Base-by-base conservation (phyloP, 1,284 basidiomycete species). In the Cerioporus squamosus region DNA sequence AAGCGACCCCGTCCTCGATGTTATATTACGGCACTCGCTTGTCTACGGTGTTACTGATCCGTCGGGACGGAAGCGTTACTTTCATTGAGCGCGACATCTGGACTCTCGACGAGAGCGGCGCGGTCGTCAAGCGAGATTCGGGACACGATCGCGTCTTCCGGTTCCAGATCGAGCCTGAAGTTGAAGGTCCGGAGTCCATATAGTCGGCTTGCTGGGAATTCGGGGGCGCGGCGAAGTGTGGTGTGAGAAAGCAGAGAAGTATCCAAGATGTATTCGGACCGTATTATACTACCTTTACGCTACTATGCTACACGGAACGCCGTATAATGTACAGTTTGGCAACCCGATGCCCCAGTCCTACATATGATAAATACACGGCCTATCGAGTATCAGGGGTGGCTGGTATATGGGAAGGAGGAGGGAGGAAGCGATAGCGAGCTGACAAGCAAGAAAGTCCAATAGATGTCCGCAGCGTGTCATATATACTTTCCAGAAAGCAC, bases 81-180 rank as follows among this genome's bases (percentile, higher is more conserved):
- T 93, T 91, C 68, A 76, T 88, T 50, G 91, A 93, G 70, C 75
- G 88, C 55, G 90, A 93, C 69, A 76, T 84, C 45, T 93, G 88
- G 88, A 70, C 68, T 56, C 64, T 83, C 45, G 73, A 65, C 43
- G 58, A 67, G 15, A 73, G 78, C 40, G 81, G 66, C 48, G 53
- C 55, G 49, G 62, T 62, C 7, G 55, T 54, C 45, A 67, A 53
- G 67, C 74, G 77, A 62, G 77, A 79, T 69, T 74, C 77, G 51
- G 61, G 73, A 31, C 75, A 75, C 47, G 76, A 85, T 70, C 83
- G 84, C 62, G 72, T 76, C 47, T 85, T 83, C 72, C 77, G 75
- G 61, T 86, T 87, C 72, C 69, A 76, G 61, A 68, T 86, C 58
- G 67, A 75, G 55, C 56, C 59, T 45, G 51, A n/a, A n/a, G n/a